Conservation (phyloP, 495 filamentous ascomycete genomes). For the Neurospora intermedia region DNA sequence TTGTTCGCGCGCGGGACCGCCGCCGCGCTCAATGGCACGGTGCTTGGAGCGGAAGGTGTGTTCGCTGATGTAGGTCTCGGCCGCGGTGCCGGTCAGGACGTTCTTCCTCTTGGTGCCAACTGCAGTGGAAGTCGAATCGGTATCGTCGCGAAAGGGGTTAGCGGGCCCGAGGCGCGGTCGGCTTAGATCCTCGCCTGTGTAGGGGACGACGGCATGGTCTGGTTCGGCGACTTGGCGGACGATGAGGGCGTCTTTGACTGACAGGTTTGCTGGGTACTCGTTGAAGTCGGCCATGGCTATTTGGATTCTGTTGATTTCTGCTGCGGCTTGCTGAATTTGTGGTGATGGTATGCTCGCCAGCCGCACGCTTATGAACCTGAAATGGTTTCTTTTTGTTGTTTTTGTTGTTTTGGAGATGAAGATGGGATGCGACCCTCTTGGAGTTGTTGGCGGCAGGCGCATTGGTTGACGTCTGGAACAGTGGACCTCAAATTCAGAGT, state of each 20-base stretch:
- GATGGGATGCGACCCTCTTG: background rate
- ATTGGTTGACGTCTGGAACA: background rate
- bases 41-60: constrained; percentile 77
- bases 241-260: constrained; percentile 43
- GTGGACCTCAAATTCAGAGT: background rate
- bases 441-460: background rate
- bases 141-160: constrained; percentile 67
- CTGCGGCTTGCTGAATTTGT: background rate
- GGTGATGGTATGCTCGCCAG: background rate
- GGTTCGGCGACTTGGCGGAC: constrained; percentile 37
- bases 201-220: constrained; percentile 50
- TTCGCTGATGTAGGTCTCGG: constrained; percentile 83
- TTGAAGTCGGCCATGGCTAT: constrained; percentile 44
- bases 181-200: constrained; percentile 56
- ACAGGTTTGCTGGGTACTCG: constrained; percentile 47
- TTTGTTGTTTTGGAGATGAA: background rate
- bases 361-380: background rate
- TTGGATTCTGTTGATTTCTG: no score
- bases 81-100: constrained; percentile 78
- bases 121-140: constrained; percentile 12
- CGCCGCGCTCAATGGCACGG: constrained; percentile 53
- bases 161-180: constrained; percentile 60
- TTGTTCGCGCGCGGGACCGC: constrained; percentile 33
- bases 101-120: constrained; percentile 66
- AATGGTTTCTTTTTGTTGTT: background rate